Conservation (phyloP, 2,329 filamentous ascomycete species). For the Sarocladium oryzae region DNA sequence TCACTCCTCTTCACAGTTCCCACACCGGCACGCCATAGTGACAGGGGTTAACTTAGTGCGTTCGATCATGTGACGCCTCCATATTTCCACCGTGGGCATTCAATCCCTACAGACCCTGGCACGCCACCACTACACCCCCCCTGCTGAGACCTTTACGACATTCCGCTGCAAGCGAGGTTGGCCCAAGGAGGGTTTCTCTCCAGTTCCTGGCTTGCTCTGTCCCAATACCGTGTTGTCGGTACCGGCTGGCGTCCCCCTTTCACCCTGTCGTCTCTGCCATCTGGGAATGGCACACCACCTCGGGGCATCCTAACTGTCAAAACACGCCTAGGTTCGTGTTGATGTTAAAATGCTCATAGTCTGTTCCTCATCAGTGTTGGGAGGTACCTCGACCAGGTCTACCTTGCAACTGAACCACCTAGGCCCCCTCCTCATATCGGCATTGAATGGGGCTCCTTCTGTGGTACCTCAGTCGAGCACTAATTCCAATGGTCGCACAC, state of each 20-base stretch:
- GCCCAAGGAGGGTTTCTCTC: not conserved
- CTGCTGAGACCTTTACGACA: conserved; percentile 5
- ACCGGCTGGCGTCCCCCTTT: not conserved
- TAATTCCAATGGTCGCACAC: no score
- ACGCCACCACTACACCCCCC: not conserved
- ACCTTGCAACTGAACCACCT: not conserved
- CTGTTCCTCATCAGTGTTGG: not conserved
- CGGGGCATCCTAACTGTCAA: no score
- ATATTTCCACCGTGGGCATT: not conserved
- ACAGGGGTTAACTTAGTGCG: not conserved
- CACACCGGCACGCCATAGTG: not conserved
- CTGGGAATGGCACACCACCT: no score
- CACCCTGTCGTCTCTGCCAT: not conserved
- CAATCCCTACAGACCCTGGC: not conserved
- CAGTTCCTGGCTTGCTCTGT: conserved; percentile 1
- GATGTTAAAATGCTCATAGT: no score
- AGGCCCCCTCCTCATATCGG: not conserved
- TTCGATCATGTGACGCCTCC: conserved; percentile 4
- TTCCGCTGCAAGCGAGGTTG: conserved; percentile 1
- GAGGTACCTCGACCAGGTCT: not conserved
- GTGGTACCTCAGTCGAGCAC: no score
- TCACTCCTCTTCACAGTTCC: not conserved
- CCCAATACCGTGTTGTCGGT: conserved; percentile 4
- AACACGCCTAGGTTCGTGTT: no score
- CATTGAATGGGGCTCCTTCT: not conserved